Evolutionary conservation across 108 stramenopile genomes (phyloP), one percentile per base, ranked within the genome.

Genomic region (Fistulifera solaris): DNA sequence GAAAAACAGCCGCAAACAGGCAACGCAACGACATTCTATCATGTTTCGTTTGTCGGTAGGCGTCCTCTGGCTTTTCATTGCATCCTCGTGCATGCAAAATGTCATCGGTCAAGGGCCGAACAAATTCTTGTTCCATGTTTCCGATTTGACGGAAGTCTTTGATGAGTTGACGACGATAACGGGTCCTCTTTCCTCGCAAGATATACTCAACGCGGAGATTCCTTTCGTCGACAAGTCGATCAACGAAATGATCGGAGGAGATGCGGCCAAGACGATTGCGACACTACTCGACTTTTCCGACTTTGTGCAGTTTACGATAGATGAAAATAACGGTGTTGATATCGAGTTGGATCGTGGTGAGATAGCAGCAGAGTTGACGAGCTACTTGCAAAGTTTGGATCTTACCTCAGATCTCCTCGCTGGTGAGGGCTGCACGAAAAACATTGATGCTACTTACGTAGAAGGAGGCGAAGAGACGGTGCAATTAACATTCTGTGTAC

Each of bases 171-270:
- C 31, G 3, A 8, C 31, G 31, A 35, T 35, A 6, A 35, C 31
- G 3, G 31, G 31, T 3, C 31, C 31, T 3, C 31, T 35, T 35
- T 35, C 31, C 31, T 3, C 31, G 8, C 31, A 35, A 35, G 31
- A 35, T 35, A 8, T 35, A 8, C 44, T 45, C 44, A 21, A 45
- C 21, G 11, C 21, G 17, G 21, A 17, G 19, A 45, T 45, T 45
- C 44, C 44, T 21, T 45, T 45, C 19, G 21, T 45, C 11, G 44
- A 11, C 4, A 11, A 21, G 5, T 45, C 44, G 44, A 21, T 45
- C 44, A 45, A 45, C 5, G 44, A 45, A 21, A 2, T 45, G 19
- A 21, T 45, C 44, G 44, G 44, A 45, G 44, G 21, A 21, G 44
- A 21, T 21, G 44, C 31, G 6, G 3, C 31, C 31, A 35, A 35